Conservation (phyloP, 2,329 filamentous ascomycete genomes). For the Aspergillus persii region DNA sequence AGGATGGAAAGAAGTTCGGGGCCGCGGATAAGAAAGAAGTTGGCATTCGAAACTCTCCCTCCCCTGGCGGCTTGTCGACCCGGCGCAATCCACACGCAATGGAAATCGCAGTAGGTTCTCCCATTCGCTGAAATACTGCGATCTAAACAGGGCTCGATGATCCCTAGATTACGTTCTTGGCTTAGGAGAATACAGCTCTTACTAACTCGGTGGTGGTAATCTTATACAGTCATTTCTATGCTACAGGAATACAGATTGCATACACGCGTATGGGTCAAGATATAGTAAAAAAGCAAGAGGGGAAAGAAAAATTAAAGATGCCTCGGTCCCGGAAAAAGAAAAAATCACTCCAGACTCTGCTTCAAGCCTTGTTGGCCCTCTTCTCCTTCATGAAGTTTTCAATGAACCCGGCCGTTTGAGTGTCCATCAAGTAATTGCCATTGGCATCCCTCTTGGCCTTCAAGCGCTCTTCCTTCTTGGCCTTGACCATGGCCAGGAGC, state of each 20-base stretch:
- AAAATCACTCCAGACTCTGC: neutral
- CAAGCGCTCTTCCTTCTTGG: conserved; percentile 36
- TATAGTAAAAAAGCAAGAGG: conserved; percentile 3
- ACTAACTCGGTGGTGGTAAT: neutral
- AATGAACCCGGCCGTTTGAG: conserved; percentile 36
- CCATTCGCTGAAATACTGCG: neutral
- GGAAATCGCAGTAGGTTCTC: neutral
- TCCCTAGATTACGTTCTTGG: neutral
- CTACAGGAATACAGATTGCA: conserved; percentile 24
- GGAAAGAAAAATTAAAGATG: conserved; percentile 3
- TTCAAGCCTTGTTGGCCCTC: conserved; percentile 14
- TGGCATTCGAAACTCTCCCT: conserved; percentile 15
- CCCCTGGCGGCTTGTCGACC: conserved; percentile 18
- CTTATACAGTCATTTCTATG: conserved; percentile 25
- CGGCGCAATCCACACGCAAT: conserved; percentile 4
- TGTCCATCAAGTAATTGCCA: conserved; percentile 36
- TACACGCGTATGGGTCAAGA: conserved; percentile 16
- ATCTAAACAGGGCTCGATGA: neutral
- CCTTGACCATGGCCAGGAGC: conserved; percentile 34
- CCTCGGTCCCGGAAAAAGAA: neutral
- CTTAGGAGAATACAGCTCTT: neutral
- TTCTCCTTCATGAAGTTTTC: conserved; percentile 33
- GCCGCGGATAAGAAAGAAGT: conserved; percentile 12
- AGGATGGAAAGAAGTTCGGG: neutral
- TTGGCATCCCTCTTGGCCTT: conserved; percentile 36